Evolutionary conservation across 352 stramenopile species (phyloP).

Genomic region (Peronosclerospora sorghi): DNA sequence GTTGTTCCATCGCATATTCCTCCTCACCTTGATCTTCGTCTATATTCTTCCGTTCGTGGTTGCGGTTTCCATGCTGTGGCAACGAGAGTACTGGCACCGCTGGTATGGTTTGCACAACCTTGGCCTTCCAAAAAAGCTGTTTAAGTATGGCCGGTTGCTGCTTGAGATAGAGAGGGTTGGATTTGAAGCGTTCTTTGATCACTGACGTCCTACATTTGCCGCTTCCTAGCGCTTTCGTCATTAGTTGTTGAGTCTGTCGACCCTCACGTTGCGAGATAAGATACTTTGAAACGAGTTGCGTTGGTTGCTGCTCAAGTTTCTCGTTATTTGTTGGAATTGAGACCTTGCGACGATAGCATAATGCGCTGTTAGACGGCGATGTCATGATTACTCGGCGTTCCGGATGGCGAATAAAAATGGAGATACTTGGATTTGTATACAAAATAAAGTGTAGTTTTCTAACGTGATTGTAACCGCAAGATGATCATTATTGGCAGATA

Average conservation of each 20-base stretch:
- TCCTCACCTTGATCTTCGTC: slow-evolving; percentile 19
- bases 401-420: slow-evolving; percentile 18
- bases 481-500: too few species aligned
- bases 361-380: slow-evolving; percentile 1
- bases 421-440: too few species aligned
- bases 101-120: slow-evolving; percentile 16
- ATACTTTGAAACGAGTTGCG: slow-evolving; percentile 1
- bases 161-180: slow-evolving; percentile 1
- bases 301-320: slow-evolving; percentile 13
- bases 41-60: background rate
- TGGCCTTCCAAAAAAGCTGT: slow-evolving; percentile 55
- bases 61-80: slow-evolving; percentile 1
- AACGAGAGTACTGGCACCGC: background rate
- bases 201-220: slow-evolving; percentile 10
- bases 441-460: too few species aligned
- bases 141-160: slow-evolving; percentile 25
- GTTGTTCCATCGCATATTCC: slow-evolving; percentile 34
- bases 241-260: background rate
- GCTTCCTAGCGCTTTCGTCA: background rate
- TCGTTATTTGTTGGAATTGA: slow-evolving; percentile 19
- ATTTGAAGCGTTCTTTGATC: background rate
- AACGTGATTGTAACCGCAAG: too few species aligned
- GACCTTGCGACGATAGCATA: slow-evolving; percentile 51
- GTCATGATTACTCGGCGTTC: slow-evolving; percentile 27
- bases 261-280: slow-evolving; percentile 5